A percentile compares a stretch with the other conserved stretches of the same genome.
phyloP scores from a whole-genome alignment of 2,329 filamentous ascomycete species.

The Aureobasidium zeae region DNA sequence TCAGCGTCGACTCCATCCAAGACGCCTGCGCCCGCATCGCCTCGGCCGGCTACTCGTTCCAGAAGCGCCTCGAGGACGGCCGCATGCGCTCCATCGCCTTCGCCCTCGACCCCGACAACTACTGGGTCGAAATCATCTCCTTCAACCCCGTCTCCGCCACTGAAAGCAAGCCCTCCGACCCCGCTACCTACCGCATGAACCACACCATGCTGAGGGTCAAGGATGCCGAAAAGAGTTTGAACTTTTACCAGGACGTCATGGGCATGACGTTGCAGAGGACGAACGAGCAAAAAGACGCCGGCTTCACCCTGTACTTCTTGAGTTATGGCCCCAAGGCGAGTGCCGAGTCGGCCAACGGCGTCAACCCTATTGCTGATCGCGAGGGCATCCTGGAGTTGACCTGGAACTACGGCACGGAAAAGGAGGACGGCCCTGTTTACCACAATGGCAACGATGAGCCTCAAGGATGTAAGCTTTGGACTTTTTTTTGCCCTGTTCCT shows the following conservation, averaged over 20 bases:
- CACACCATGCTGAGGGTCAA: constrained; percentile 88
- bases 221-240: constrained; percentile 38
- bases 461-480: constrained; percentile 43
- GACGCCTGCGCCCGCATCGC: constrained; percentile 83
- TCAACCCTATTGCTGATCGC: constrained; percentile 53
- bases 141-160: constrained; percentile 64
- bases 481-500: background rate
- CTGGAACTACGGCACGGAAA: constrained; percentile 76
- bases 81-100: constrained; percentile 85
- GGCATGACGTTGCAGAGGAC: constrained; percentile 79
- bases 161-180: constrained; percentile 63
- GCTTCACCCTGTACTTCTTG: constrained; percentile 89
- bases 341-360: constrained; percentile 45
- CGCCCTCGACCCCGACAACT: constrained; percentile 49
- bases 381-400: constrained; percentile 88
- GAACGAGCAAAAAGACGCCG: constrained; percentile 56
- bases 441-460: constrained; percentile 88
- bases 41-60: constrained; percentile 83
- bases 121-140: constrained; percentile 68
- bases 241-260: constrained; percentile 61
- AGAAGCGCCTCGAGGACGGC: constrained; percentile 88
- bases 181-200: constrained; percentile 59
- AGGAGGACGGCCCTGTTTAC: constrained; percentile 73
- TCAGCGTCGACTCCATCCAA: constrained; percentile 61
- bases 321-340: constrained; percentile 53